Evolutionary conservation across 352 stramenopile species (phyloP).

Genomic region (Phytophthora syringae): DNA sequence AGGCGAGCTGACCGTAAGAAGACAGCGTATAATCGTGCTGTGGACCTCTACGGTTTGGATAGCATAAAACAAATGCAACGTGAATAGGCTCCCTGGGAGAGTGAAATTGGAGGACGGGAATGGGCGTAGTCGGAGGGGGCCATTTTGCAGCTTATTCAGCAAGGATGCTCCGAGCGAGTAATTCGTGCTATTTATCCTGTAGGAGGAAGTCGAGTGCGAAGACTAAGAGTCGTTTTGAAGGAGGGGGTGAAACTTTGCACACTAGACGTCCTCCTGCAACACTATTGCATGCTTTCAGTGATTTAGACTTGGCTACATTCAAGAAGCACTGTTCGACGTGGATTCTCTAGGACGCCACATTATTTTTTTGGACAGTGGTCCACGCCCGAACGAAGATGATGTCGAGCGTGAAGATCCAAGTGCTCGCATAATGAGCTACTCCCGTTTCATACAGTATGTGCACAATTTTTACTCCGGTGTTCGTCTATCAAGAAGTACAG

Average conservation of each 20-base stretch:
- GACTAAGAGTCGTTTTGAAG: neutral
- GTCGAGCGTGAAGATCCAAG: neutral
- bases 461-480: constrained; percentile 15
- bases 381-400: constrained; percentile 1
- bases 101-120: neutral
- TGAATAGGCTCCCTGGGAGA: neutral
- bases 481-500: constrained; percentile 2
- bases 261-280: neutral
- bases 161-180: neutral
- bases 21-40: neutral
- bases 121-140: neutral
- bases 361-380: constrained; percentile 9
- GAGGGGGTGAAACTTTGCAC: neutral
- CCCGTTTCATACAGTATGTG: constrained; percentile 13
- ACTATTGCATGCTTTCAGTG: neutral
- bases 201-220: neutral
- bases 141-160: neutral
- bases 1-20: neutral
- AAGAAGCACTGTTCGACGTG: neutral
- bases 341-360: neutral
- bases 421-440: constrained; percentile 11
- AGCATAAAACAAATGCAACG: neutral
- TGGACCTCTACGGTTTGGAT: neutral
- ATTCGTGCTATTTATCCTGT: neutral
- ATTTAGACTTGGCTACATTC: neutral